Base-by-base conservation (phyloP, 2,329 filamentous ascomycete genomes). In the Ustilaginoidea virens region DNA sequence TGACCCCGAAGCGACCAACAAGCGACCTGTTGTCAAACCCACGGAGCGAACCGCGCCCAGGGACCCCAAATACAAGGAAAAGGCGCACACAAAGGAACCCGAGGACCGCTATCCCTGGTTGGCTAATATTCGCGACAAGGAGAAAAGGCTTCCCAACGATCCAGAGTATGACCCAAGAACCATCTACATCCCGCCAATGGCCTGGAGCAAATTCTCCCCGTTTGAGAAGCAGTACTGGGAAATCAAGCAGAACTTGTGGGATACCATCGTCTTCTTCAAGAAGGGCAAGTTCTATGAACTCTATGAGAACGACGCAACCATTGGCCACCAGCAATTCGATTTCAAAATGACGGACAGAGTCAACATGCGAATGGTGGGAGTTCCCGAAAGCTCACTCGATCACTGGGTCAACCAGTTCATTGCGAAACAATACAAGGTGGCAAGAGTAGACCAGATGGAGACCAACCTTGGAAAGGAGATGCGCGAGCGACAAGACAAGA, bases 181-280 rank as follows among this genome's bases (percentile, higher is more conserved):
- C 0, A 67, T 98, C n/a, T 93, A 77, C 51, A 79, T 98, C 19
- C 90, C 90, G 1, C 80, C 82, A 0, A 48, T 63, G 19, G 82
- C 83, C 1, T 92, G 77, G 74, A 57, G 58, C 17, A 76, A 80
- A 16, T 94, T 98, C 48, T 92, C 86, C 0, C 71, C 87, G 0
- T 98, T 98, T 39, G 90, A 98, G 55, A 92, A 85, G 52, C 90
- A 98, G 49, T 98, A 98, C 51, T 98, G 90, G 90, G 83, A 92
- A 45, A 96, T 98, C 53, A 98, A 98, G 58, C 80, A 86, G 52
- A 94, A 94, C 43, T 81, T 92, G 39, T 96, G 82, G 80, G 85
- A 94, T 40, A 94, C 86, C 0, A 78, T 98, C 25, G 87, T 98
- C 11, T 98, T 98, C 56, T 98, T 98, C 74, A 98, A 96, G 56